phyloP scores from a whole-genome alignment of 345 rosid genomes.

The Triadica sebifera region DNA sequence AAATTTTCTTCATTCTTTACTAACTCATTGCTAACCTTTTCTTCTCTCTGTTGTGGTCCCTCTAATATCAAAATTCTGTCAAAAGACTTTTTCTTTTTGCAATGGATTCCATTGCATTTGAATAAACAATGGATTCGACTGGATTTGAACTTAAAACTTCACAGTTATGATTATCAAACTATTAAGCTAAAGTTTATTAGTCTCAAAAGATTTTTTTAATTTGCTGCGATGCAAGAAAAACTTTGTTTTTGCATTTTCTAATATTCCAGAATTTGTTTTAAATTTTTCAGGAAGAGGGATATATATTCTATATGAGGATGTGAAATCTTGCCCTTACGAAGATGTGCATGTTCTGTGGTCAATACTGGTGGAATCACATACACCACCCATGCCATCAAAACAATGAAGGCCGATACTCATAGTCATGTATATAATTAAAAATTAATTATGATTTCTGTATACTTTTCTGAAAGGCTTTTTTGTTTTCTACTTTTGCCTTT shows the following conservation, averaged over 20 bases:
- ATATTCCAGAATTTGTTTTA: background rate
- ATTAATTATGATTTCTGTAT: conserved; percentile 32
- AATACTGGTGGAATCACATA: conserved; percentile 75
- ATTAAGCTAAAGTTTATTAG: too few relatives aligned
- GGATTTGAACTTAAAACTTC: too few relatives aligned
- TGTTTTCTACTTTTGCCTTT: background rate
- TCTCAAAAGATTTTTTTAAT: too few relatives aligned
- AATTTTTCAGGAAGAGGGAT: conserved; percentile 65
- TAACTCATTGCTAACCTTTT: too few relatives aligned
- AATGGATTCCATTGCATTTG: too few relatives aligned
- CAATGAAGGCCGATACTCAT: conserved; percentile 22
- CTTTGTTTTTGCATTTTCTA: background rate
- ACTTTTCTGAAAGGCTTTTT: conserved; percentile 1
- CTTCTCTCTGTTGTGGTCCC: too few relatives aligned
- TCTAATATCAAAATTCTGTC: too few relatives aligned
- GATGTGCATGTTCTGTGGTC: conserved; percentile 94
- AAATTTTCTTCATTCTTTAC: too few relatives aligned
- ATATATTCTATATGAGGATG: conserved; percentile 84
- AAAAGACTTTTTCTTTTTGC: too few relatives aligned
- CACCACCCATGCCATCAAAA: conserved; percentile 46
- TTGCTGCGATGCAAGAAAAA: too few relatives aligned
- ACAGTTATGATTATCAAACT: too few relatives aligned
- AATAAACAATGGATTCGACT: too few relatives aligned
- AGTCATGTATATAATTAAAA: conserved; percentile 28
- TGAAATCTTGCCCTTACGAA: conserved; percentile 82